Evolutionary conservation across 441 rosid species (phyloP), one percentile per base, ranked within the genome.

Genomic region (Brassica balearica): DNA sequence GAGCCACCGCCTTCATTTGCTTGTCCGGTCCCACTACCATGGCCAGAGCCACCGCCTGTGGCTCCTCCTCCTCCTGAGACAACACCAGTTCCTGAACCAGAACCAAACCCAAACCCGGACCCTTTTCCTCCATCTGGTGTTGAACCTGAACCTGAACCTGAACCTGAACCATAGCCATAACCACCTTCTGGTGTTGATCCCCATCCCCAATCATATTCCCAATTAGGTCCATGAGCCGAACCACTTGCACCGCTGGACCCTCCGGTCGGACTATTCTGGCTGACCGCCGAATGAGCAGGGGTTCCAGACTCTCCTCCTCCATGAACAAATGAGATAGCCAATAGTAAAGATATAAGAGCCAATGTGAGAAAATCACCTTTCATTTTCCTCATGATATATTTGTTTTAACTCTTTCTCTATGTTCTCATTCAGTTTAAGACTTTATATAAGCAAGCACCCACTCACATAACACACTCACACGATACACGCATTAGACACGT

Each of bases 11-110:
- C 76, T 6, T 36, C 74, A 27, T 14, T 69, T 27, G 60, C 82
- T 1, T 79, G 60, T 6, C 74, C 82, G 0, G 55, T 69, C 55
- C 75, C 82, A 79, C 71, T 74, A 64, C 82, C 82, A 20, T 74
- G 59, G 3, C 82, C 82, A 23, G 77, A 29, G 20, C 79, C 75
- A 7, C 82, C 75, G 1, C 27, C 75, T 5, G 22, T 74, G n/a
- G 82, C 79, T 41, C 79, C 82, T 74, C 82, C 82, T 65, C 76
- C 76, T 74, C 82, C 82, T 3, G 79, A 74, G 14, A 74, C 82
- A 53, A 11, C 69, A 1, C 82, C 77, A 22, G 74, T 68, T 73
- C 82, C 82, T 12, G 82, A 73, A 32, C 78, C 82, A 0, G 75
- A 79, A 17, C 82, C 82, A 55, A 74, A 79, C 32, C 82, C 82